Percentiles rank a stretch among this genome's conserved stretches.
Conservation (phyloP, 768 basidiomycete species). For the Rhizopogon vulgaris region DNA sequence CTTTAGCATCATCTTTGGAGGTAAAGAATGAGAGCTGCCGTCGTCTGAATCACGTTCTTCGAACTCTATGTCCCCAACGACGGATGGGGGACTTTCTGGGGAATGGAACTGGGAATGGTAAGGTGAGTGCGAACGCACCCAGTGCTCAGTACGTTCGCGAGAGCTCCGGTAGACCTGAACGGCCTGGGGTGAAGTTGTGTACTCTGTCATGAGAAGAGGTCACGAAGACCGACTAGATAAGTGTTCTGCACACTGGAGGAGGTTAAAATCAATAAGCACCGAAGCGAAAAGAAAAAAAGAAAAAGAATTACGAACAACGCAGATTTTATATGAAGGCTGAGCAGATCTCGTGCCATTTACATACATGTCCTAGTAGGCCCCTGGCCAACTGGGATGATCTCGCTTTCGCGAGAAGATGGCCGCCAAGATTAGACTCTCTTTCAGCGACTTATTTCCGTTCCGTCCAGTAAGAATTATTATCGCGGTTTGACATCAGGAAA, state of each 20-base stretch:
- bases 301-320: conserved; percentile 3
- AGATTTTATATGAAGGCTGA: conserved; percentile 18
- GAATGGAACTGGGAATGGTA: conserved; percentile 38
- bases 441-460: conserved; percentile 25
- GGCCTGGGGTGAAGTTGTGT: conserved; percentile 53
- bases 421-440: conserved; percentile 19
- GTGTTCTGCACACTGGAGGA: not conserved
- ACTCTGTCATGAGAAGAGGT: conserved; percentile 50
- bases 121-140: conserved; percentile 48
- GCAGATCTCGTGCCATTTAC: conserved; percentile 21
- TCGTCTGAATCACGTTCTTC: conserved; percentile 32
- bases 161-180: conserved; percentile 52
- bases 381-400: conserved; percentile 12
- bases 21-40: conserved; percentile 40
- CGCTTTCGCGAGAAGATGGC: conserved; percentile 13
- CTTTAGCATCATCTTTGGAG: conserved; percentile 68
- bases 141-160: conserved; percentile 56
- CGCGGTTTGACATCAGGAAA: conserved; percentile 20
- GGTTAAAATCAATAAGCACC: conserved; percentile 1
- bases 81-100: conserved; percentile 52
- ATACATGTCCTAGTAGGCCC: conserved; percentile 6
- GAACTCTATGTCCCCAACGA: conserved; percentile 34
- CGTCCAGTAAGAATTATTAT: conserved; percentile 11
- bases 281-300: conserved; percentile 4
- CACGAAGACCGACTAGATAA: conserved; percentile 1